Conservation (phyloP, 106 monocot genomes). For the Narthecium ossifragum region DNA sequence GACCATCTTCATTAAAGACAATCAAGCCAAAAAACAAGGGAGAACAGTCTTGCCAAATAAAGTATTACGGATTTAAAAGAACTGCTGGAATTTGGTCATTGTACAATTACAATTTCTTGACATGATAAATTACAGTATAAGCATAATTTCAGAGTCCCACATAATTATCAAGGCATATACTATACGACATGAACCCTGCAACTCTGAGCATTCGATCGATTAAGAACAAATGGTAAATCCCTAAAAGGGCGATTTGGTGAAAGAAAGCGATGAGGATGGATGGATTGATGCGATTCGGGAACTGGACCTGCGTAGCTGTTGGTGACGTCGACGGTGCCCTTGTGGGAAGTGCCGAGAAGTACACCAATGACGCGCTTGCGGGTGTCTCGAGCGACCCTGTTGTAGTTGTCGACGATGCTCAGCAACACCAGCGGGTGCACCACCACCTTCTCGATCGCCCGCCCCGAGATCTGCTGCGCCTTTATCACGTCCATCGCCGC, state of each 20-base stretch:
- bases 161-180: too few species aligned
- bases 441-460: conserved; percentile 83
- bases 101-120: too few species aligned
- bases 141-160: too few species aligned
- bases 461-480: conserved; percentile 76
- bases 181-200: too few species aligned
- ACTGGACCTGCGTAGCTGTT: conserved; percentile 87
- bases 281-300: neutral
- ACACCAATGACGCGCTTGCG: conserved; percentile 96
- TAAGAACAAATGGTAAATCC: too few species aligned
- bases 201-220: too few species aligned
- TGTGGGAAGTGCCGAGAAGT: conserved; percentile 78
- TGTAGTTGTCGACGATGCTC: conserved; percentile 99
- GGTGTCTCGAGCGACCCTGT: conserved; percentile 83
- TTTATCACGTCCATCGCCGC: conserved; percentile 85
- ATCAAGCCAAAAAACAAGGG: neutral
- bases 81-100: too few species aligned
- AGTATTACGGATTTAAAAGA: too few species aligned
- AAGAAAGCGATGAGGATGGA: too few species aligned
- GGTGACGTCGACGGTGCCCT: conserved; percentile 89
- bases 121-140: too few species aligned
- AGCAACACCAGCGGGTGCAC: conserved; percentile 95
- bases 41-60: too few species aligned
- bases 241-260: too few species aligned
- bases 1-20: neutral